These are phyloP conservation scores for Dactylonectria macrodidyma DNA, from an alignment of 2,329 filamentous ascomycete genomes.

Conservation along the genomic window DNA sequence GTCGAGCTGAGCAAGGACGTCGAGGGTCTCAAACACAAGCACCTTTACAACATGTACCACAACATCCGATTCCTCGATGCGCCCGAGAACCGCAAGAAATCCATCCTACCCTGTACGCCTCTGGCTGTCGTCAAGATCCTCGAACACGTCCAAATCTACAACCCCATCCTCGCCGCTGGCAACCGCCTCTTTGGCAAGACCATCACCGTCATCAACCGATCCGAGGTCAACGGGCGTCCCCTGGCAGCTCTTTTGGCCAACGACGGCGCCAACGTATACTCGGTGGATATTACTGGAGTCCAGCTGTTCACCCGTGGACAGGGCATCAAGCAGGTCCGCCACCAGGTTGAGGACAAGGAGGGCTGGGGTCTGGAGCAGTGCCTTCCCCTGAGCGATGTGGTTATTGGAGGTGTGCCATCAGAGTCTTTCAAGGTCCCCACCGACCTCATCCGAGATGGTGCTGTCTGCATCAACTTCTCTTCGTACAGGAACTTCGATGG, in stretches of 20 bases:
- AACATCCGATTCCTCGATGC: slow-evolving; percentile 95
- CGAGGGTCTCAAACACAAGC: slow-evolving; percentile 92
- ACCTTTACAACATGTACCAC: slow-evolving; percentile 99
- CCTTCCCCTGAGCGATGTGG: slow-evolving; percentile 90
- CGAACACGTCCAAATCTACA: slow-evolving; percentile 96
- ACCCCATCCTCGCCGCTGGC: slow-evolving; percentile 91
- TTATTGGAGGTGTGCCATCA: slow-evolving; percentile 92
- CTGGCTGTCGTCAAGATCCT: slow-evolving; percentile 97
- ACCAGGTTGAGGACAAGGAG: slow-evolving; percentile 88
- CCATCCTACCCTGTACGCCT: slow-evolving; percentile 94
- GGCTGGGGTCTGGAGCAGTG: slow-evolving; percentile 86
- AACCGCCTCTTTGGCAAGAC: slow-evolving; percentile 95
- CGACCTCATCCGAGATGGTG: slow-evolving; percentile 86
- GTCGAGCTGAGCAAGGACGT: slow-evolving; percentile 94
- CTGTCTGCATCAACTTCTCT: slow-evolving; percentile 99
- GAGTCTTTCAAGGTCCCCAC: slow-evolving; percentile 93
- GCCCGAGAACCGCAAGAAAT: slow-evolving; percentile 84
- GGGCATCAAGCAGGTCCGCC: slow-evolving; percentile 87
- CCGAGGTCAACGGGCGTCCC: slow-evolving; percentile 94
- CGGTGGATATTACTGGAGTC: slow-evolving; percentile 91
- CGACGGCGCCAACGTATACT: slow-evolving; percentile 95
- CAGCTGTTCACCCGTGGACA: slow-evolving; percentile 93
- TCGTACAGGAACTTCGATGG: slow-evolving; percentile 93
- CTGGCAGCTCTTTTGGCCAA: slow-evolving; percentile 95
- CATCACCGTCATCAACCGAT: slow-evolving; percentile 96